phyloP scores from a whole-genome alignment of 2,329 filamentous ascomycete genomes.

The Apiospora rasikravindrae region DNA sequence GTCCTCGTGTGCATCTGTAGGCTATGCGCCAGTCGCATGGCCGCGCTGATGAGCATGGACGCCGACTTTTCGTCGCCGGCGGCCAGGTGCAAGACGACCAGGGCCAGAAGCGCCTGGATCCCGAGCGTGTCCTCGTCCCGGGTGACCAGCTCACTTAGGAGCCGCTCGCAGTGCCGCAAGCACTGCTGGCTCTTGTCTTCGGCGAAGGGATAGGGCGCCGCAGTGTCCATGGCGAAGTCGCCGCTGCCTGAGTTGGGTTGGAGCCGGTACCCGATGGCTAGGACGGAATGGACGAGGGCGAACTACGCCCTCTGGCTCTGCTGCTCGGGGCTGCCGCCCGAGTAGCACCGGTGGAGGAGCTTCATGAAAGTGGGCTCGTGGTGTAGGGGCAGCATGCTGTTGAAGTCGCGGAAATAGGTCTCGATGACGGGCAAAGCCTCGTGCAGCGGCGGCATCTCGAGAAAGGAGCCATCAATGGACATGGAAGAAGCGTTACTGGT shows the following conservation, averaged over 20 bases:
- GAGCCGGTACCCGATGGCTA: conserved; percentile 43
- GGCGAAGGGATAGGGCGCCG: conserved; percentile 25
- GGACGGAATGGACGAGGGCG: conserved; percentile 46
- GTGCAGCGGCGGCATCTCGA: conserved; percentile 37
- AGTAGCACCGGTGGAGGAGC: conserved; percentile 43
- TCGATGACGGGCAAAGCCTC: conserved; percentile 44
- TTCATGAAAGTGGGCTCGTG: conserved; percentile 43
- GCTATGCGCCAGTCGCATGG: conserved; percentile 44
- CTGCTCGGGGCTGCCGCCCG: conserved; percentile 29
- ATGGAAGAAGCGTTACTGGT: neutral
- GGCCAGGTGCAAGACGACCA: conserved; percentile 45
- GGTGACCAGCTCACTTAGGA: conserved; percentile 45
- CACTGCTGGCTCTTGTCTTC: conserved; percentile 34
- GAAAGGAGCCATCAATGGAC: neutral
- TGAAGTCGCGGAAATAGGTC: conserved; percentile 44
- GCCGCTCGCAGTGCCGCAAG: conserved; percentile 44
- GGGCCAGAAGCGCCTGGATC: conserved; percentile 45
- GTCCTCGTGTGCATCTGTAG: conserved; percentile 42
- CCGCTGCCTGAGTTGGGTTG: conserved; percentile 10
- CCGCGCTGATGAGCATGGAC: conserved; percentile 45
- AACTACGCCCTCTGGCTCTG: conserved; percentile 35
- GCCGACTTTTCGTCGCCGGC: conserved; percentile 44
- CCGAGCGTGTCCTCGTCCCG: conserved; percentile 45
- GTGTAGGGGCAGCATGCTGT: conserved; percentile 45
- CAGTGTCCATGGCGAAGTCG: conserved; percentile 25